These are phyloP conservation scores for Lupinus albus DNA, from an alignment of 306 rosid species.

Conservation along the genomic window DNA sequence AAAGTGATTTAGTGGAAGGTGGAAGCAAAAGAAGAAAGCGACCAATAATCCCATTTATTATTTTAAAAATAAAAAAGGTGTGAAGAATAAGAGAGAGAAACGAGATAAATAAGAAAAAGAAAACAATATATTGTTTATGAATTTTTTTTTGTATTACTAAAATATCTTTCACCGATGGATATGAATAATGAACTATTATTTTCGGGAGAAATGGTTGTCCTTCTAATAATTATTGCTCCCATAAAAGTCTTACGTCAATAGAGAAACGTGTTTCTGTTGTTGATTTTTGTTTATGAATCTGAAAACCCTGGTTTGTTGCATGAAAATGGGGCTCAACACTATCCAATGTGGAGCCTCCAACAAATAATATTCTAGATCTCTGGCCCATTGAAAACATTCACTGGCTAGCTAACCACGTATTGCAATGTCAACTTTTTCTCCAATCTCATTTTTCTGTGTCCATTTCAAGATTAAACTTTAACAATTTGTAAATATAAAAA, in stretches of 20 bases:
- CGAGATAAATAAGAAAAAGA: neutral
- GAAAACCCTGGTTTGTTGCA: constrained; percentile 54
- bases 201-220: no score
- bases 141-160: no score
- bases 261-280: no score
- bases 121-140: neutral
- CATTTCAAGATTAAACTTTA: neutral
- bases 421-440: constrained; percentile 32
- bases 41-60: neutral
- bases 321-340: constrained; percentile 45
- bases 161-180: no score
- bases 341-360: constrained; percentile 50
- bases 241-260: no score
- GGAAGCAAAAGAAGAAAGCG: constrained; percentile 17
- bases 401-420: constrained; percentile 32
- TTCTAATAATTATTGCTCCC: no score
- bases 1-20: constrained; percentile 22
- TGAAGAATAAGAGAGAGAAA: neutral
- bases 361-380: constrained; percentile 22
- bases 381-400: constrained; percentile 28
- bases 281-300: constrained; percentile 24
- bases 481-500: no score
- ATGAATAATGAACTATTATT: no score
- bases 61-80: neutral
- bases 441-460: neutral